Evolutionary conservation across 2,329 filamentous ascomycete genomes (phyloP), one percentile per base, ranked within the genome.

Genomic region (Xylaria sp.): DNA sequence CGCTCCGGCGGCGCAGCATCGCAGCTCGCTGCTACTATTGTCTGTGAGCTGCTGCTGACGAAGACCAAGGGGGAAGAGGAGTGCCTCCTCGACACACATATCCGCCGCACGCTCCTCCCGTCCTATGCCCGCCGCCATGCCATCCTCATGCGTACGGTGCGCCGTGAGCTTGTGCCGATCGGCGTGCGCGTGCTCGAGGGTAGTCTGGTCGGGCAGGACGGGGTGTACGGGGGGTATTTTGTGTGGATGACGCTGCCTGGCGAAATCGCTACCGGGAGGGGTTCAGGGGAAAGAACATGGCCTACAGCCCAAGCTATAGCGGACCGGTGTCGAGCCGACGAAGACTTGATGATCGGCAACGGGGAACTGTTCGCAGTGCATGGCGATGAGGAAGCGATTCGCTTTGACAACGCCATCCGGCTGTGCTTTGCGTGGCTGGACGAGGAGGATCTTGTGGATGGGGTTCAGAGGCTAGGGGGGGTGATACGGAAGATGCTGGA

Each of bases 151-250:
- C 73, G 78, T 1, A 88, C 90, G 0, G 86, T 96, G 27, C 77
- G 84, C 45, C 77, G 84, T 59, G 78, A 90, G 56, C 82, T 97
- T 1, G 76, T 85, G 0, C 90, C 91, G 0, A 81, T 92, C 0
- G 91, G 90, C 1, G 86, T 92, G 0, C 77, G 64, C 32, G 77
- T 83, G n/a, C 39, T 4, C 14, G 65, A 61, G 27, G 60, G 48
- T 11, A 64, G 71, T 34, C 30, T 71, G 8, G 8, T 5, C 3
- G 67, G 64, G 0, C 48, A 14, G 4, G 79, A 85, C 64, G 74
- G 78, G 1, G 78, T 90, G 2, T 91, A 90, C 34, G 94, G 94
- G 0, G 94, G 94, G 0, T 97, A 95, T 78, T 97, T 97, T 78
- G 82, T 97, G 56, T 97, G 93, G 93, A 79, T 97, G 30, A 85